Base-by-base conservation (phyloP, 2,329 filamentous ascomycete species). In the Davidsoniella eucalypti region DNA sequence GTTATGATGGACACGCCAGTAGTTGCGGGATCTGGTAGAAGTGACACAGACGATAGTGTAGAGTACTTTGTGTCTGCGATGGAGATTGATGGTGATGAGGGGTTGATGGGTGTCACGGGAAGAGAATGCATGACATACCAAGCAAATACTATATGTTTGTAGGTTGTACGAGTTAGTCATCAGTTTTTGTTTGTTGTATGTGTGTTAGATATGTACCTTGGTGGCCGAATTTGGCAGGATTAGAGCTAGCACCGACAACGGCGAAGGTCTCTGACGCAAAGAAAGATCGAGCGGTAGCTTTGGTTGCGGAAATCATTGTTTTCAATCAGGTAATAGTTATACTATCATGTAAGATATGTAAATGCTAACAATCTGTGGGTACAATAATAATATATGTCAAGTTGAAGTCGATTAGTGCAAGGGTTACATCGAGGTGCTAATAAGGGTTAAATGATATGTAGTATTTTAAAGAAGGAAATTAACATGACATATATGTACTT, bases 1-100 rank as follows among this genome's bases (percentile, higher is more conserved):
- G 92, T 96, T 61, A 96, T 87, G 59, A 96, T 76, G 33, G 83
- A 90, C 10, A 96, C 70, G 4, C 80, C 80, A 1, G 87, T 93
- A 55, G 83, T 71, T 17, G 65, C 65, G 0, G 88, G 84, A 17
- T 77, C 67, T 1, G 76, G 65, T 5, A 95, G 75, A 1, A 73
- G 72, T 1, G 73, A 68, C 4, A 92, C 76, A 2, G 76, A 80
- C 1, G 81, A 62, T 18, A 84, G 67, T 2, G 87, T 82, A 25
- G 73, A 58, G 65, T 87, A 76, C 39, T 67, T 65, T 18, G 21
- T 33, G 47, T 55, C 57, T 26, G 58, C 54, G 26, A 86, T 76
- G n/a, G 69, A 68, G 60, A 95, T 82, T 52, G 70, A 69, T 5
- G 78, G 61, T 3, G 75, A 67, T 44, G 72, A 71, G 0, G 90